Base-by-base conservation (phyloP, 2,329 filamentous ascomycete genomes). In the Colletotrichum truncatum region DNA sequence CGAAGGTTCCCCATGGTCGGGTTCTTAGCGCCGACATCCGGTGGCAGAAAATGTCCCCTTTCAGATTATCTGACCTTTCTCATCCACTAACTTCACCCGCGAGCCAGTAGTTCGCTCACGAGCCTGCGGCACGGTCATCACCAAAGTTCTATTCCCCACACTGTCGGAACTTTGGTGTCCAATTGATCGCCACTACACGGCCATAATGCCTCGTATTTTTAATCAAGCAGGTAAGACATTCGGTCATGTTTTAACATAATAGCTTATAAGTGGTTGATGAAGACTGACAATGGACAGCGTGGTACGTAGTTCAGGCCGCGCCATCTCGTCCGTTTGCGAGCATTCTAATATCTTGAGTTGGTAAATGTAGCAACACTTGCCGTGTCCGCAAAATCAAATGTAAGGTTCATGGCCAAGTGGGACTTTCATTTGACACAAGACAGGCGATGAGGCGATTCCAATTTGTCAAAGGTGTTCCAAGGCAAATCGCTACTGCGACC, bases 371-470 rank as follows among this genome's bases (percentile, higher is more conserved):
- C 67, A 76, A 79, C 45, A 79, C 76, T 2, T 79, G 77, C 54
- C 75, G 77, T 3, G 69, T 71, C 10, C 77, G 77, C 52, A 79
- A 79, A 58, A 60, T 78, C 2, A 79, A 77, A 62, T 79, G 77
- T 76, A 64, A 10, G 63, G 52, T 28, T 21, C 3, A 14, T 3
- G 2, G 10, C 3, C 30, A 8, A 16, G 6, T 38, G 26, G 32
- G n/a, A n/a, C 49, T 9, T 25, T 16, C 32, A 11, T n/a, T 23
- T 34, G 4, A 57, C 21, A n/a, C 18, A 25, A 21, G 21, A 23
- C 23, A 80, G 78, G 78, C 36, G 73, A 76, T 34, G 74, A 76
- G 46, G 56, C 66, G 3, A 39, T 67, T 5, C 78, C 77, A 1
- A 66, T 78, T 1, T 80, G 78, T 18, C 66, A 70, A 4, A 71